These are phyloP conservation scores for Lunasporangiospora selenospora DNA, from an alignment of 192 early-diverging fungal species.

Conservation along the genomic window DNA sequence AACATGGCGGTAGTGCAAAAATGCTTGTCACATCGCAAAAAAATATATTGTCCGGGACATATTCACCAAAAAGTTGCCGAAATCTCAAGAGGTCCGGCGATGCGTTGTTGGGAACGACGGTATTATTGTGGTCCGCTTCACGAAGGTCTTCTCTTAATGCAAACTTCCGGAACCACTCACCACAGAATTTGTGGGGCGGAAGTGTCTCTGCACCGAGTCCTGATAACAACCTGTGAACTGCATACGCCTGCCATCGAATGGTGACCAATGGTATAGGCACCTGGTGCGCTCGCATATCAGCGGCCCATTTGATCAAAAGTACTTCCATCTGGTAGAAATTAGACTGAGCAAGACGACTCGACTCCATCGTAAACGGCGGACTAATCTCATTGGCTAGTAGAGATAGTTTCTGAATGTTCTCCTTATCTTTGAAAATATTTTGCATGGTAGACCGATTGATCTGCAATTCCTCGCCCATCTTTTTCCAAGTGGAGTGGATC, in stretches of 20 bases:
- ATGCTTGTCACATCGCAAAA: constrained; percentile 11
- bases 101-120: neutral
- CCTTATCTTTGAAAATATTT: too few relatives aligned
- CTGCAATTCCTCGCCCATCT: too few relatives aligned
- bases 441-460: too few relatives aligned
- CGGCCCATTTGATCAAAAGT: too few relatives aligned
- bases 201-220: constrained; percentile 6
- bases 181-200: neutral
- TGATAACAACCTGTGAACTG: constrained; percentile 12
- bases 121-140: neutral
- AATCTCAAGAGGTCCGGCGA: neutral
- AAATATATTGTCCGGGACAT: constrained; percentile 7
- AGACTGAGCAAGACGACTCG: too few relatives aligned
- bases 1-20: constrained; percentile 10
- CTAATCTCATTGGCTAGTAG: too few relatives aligned
- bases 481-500: too few relatives aligned
- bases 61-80: neutral
- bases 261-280: too few relatives aligned
- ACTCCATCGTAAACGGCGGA: too few relatives aligned
- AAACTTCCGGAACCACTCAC: neutral
- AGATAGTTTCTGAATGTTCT: too few relatives aligned
- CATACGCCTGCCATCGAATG: constrained; percentile 10
- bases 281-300: too few relatives aligned
- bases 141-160: neutral
- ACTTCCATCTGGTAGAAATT: too few relatives aligned